phyloP scores from a whole-genome alignment of 169 alveolate genomes.

The Eimeria necatrix region DNA sequence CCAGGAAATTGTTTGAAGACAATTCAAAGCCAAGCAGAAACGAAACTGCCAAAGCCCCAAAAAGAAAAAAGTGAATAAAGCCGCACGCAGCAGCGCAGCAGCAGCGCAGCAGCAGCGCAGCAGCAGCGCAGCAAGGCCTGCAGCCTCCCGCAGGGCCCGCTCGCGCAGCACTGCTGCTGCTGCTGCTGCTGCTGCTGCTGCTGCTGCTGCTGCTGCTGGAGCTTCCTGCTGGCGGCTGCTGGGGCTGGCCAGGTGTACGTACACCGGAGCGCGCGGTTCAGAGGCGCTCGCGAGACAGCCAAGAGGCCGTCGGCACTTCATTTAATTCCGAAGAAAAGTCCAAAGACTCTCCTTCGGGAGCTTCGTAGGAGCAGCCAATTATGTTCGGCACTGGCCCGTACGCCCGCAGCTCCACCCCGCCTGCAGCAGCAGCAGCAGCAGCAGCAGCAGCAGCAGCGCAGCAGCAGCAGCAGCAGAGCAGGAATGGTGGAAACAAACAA shows the following conservation, averaged over 20 bases:
- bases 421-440: background rate
- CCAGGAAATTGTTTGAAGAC: background rate
- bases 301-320: constrained; percentile 8
- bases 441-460: background rate
- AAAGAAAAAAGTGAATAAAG: no score
- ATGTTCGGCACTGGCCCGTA: constrained; percentile 53
- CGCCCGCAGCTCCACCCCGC: constrained; percentile 8
- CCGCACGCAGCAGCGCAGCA: no score
- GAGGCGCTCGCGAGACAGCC: constrained; percentile 22
- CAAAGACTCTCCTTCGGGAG: background rate
- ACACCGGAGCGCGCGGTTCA: background rate
- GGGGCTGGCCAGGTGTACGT: background rate
- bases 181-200: no score
- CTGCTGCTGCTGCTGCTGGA: no score
- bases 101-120: no score
- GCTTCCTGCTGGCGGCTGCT: no score
- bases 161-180: no score
- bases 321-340: background rate
- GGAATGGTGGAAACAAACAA: no score
- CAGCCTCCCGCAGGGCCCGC: no score
- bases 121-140: no score
- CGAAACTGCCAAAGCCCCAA: no score
- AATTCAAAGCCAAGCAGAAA: background rate
- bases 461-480: no score
- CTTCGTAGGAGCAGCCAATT: constrained; percentile 44